A percentile compares a stretch with the other conserved stretches of the same genome.
phyloP scores from a whole-genome alignment of 2,329 filamentous ascomycete species.

The Clarireedia homoeocarpa region DNA sequence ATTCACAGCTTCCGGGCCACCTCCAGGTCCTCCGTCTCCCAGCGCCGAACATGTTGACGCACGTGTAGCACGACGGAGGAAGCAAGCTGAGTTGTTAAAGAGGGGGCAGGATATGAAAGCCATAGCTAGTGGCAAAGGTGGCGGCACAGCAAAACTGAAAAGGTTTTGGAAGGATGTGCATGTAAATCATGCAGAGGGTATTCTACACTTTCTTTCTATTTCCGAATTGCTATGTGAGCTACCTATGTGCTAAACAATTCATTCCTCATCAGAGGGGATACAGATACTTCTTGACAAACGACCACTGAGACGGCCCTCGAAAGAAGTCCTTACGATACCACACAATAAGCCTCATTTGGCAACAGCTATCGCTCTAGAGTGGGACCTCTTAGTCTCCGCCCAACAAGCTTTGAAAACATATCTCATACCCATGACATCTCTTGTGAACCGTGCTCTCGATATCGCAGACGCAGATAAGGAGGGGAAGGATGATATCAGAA shows the following conservation, averaged over 20 bases:
- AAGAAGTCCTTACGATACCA: conserved; percentile 65
- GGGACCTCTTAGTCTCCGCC: conserved; percentile 76
- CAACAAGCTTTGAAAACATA: conserved; percentile 81
- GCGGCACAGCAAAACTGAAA: conserved; percentile 43
- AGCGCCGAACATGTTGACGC: conserved; percentile 30
- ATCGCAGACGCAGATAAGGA: conserved; percentile 58
- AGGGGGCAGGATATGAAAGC: conserved; percentile 41
- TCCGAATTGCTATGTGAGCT: not conserved
- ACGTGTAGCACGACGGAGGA: conserved; percentile 42
- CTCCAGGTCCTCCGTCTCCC: conserved; percentile 47
- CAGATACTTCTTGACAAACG: conserved; percentile 69
- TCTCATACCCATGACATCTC: conserved; percentile 82
- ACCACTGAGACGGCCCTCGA: conserved; percentile 71
- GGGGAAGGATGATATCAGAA: conserved; percentile 44
- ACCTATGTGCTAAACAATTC: conserved; percentile 5
- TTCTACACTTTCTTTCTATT: conserved; percentile 12
- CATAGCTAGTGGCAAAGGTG: conserved; percentile 30
- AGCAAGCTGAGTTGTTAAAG: conserved; percentile 48
- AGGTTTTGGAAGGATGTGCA: conserved; percentile 85
- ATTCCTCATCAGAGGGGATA: conserved; percentile 21
- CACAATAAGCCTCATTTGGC: conserved; percentile 72
- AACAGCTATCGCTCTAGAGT: conserved; percentile 80
- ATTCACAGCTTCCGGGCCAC: conserved; percentile 49
- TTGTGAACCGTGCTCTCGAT: conserved; percentile 76
- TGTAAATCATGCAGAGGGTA: conserved; percentile 61